These are phyloP conservation scores for Leishmania tarentolae DNA, from an alignment of 208 protist species.

Conservation along the genomic window DNA sequence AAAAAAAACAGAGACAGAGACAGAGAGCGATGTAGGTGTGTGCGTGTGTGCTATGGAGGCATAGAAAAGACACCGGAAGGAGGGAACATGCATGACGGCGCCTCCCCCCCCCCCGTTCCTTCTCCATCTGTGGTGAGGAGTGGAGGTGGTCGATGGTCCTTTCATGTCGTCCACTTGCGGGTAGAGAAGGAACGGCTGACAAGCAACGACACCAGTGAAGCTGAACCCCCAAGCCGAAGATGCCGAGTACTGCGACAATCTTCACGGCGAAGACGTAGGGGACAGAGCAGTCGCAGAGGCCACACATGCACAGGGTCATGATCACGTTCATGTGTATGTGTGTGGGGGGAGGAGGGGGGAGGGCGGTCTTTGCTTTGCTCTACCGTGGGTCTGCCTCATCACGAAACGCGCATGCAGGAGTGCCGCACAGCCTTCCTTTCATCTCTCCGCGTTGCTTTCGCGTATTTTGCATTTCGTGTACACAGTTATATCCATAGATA, in stretches of 20 bases:
- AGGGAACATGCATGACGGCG: neutral
- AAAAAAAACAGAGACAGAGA: no score
- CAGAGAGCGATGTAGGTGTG: conserved; percentile 4
- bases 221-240: neutral
- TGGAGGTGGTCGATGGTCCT: neutral
- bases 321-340: neutral
- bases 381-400: neutral
- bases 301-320: neutral
- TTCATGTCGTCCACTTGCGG: neutral
- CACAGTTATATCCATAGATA: no score
- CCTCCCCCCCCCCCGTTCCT: neutral
- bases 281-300: neutral
- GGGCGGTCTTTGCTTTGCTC: neutral
- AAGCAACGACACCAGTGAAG: neutral
- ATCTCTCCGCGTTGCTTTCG: neutral
- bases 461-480: neutral
- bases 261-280: neutral
- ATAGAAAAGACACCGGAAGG: neutral
- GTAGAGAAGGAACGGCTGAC: neutral
- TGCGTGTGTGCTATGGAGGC: neutral
- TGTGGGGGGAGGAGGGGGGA: neutral
- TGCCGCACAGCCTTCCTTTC: neutral
- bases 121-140: neutral
- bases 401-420: neutral
- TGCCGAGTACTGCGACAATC: neutral